Evolutionary conservation across 257 asterid genomes (phyloP).

Genomic region (Knoxia roxburghii): DNA sequence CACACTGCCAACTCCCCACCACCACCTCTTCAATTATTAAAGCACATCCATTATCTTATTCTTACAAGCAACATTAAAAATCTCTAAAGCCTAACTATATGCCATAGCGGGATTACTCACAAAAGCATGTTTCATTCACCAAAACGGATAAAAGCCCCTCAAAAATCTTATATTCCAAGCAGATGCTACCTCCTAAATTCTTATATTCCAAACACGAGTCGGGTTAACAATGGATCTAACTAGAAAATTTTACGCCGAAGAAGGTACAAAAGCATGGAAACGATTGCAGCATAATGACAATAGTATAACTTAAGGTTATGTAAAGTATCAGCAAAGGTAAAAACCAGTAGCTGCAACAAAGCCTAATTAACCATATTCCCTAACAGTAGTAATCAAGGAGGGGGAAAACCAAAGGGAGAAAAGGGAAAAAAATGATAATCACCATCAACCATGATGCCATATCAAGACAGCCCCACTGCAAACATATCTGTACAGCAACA

Average conservation of each 20-base stretch:
- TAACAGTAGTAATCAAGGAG: neutral
- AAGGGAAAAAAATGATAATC: constrained; percentile 14
- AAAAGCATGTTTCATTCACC: too few species aligned
- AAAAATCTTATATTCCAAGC: too few species aligned
- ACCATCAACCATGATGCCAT: constrained; percentile 32
- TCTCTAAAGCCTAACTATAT: too few species aligned
- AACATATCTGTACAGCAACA: constrained; percentile 41
- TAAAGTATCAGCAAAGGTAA: constrained; percentile 2
- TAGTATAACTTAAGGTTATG: constrained; percentile 10
- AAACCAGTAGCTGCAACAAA: constrained; percentile 10
- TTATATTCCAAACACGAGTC: too few species aligned
- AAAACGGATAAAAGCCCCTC: too few species aligned
- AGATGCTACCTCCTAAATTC: too few species aligned
- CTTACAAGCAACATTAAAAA: too few species aligned
- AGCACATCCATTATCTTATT: neutral
- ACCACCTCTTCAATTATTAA: constrained; percentile 12
- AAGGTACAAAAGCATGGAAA: too few species aligned
- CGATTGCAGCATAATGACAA: constrained; percentile 5
- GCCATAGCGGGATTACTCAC: too few species aligned
- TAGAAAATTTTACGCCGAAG: too few species aligned
- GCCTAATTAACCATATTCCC: constrained; percentile 2
- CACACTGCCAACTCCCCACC: neutral
- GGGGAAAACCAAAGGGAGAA: neutral
- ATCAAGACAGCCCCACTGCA: constrained; percentile 20
- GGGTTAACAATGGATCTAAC: too few species aligned